phyloP scores from a whole-genome alignment of 305 asterid genomes.

The Andrographis paniculata region DNA sequence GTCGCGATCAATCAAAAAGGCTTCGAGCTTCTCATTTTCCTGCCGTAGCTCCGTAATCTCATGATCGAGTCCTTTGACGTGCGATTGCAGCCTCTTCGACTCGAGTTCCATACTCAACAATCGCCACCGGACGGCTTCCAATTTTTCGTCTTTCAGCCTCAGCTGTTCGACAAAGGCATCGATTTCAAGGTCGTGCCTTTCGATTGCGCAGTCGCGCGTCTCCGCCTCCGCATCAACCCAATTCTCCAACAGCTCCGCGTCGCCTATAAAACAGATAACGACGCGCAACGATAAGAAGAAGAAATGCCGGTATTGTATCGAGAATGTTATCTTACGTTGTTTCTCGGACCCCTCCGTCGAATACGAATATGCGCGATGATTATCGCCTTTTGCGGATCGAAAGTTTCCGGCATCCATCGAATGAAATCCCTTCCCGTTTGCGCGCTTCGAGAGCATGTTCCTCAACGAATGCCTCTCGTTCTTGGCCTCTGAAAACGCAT shows the following conservation, averaged over 20 bases:
- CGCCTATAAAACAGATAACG: constrained; percentile 27
- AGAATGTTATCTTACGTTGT: constrained; percentile 36
- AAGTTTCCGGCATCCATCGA: constrained; percentile 25
- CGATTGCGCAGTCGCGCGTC: constrained; percentile 32
- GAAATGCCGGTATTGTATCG: constrained; percentile 6
- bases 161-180: constrained; percentile 87
- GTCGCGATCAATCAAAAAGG: constrained; percentile 43
- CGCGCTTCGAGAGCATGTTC: constrained; percentile 55
- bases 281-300: no score
- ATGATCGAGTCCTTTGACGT: constrained; percentile 45
- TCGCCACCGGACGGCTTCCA: constrained; percentile 73
- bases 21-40: constrained; percentile 54
- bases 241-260: constrained; percentile 39
- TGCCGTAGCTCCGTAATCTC: constrained; percentile 47
- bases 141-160: constrained; percentile 62
- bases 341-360: constrained; percentile 35
- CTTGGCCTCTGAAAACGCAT: constrained; percentile 34
- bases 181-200: constrained; percentile 52
- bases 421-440: constrained; percentile 27
- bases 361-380: constrained; percentile 28
- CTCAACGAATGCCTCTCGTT: constrained; percentile 53
- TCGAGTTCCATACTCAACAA: constrained; percentile 71
- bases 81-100: constrained; percentile 58
- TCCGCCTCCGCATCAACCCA: constrained; percentile 27
- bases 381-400: constrained; percentile 9